Evolutionary conservation across 371 early-diverging fungal species (phyloP), one percentile per base, ranked within the genome.

Genomic region (Encephalitozoon cuniculi): DNA sequence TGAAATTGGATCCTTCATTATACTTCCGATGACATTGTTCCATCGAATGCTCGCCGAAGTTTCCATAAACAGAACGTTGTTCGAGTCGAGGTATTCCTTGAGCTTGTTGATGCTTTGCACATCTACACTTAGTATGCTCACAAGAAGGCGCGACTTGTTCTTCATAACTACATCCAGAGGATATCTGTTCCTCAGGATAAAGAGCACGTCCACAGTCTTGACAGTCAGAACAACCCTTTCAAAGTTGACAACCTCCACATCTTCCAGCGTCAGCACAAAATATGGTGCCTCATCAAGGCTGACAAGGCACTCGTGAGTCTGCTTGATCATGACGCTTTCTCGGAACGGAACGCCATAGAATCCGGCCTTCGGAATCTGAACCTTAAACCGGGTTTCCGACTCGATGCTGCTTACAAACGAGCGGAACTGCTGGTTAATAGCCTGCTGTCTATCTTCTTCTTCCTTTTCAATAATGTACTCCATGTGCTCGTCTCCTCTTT

Each of bases 201-300:
- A 92, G 1, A 97, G 96, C 87, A 96, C 87, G 87, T 99, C 99
- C 86, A 96, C 97, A 82, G 95, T 95, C 88, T 95, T 95, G 34
- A 97, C 88, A 8, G 94, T 95, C 84, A 93, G 96, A 85, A 88
- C 88, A 46, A 97, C 93, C 81, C 99, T 90, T 86, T 99, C 99
- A 84, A 99, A 87, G 84, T 95, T 94, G 2, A 91, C 95, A 44
- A 96, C 85, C 87, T 97, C 97, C 37, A 99, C 90, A 55, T 99
- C 97, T 11, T 89, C 87, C 21, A 99, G 84, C 0, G 95, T 91
- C 40, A 96, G 88, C 7, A 95, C 90, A 64, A 94, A 82, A 87
- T 93, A 94, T 6, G 99, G 99, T 39, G 91, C 90, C 75, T 99
- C 98, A 26, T 91, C 90, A 77, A 99, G 84, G 73, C 95, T 94